Evolutionary conservation across 164 flowering plant genomes (phyloP).

Genomic region (Warburgia ugandensis): DNA sequence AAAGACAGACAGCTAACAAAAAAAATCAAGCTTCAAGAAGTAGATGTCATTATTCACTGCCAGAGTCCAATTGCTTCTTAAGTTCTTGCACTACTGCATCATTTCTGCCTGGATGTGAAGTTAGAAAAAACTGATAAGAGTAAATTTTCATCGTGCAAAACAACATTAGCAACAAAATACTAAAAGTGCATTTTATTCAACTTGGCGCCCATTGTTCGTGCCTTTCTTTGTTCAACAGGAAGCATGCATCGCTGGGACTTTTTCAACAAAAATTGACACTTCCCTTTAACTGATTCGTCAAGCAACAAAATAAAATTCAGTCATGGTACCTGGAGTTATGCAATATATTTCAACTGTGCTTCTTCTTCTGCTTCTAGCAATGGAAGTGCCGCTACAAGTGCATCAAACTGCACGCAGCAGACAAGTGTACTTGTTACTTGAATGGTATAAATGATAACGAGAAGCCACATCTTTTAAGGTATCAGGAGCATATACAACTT

Average conservation of each 20-base stretch:
- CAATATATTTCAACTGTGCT: conserved; percentile 75
- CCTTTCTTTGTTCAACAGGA: background rate
- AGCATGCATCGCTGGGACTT: background rate
- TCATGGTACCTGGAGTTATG: conserved; percentile 69
- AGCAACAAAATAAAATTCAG: background rate
- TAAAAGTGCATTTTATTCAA: background rate
- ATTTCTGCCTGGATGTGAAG: conserved; percentile 61
- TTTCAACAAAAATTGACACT: background rate
- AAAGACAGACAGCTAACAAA: too few species aligned
- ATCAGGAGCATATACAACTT: too few species aligned
- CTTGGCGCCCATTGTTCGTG: background rate
- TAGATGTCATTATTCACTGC: conserved; percentile 37
- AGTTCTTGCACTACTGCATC: conserved; percentile 84
- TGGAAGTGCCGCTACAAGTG: conserved; percentile 81
- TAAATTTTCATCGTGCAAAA: background rate
- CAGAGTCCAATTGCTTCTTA: conserved; percentile 79
- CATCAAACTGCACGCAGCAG: conserved; percentile 78
- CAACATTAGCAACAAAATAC: background rate
- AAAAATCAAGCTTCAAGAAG: background rate
- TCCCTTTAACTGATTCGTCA: background rate
- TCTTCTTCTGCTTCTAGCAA: conserved; percentile 88
- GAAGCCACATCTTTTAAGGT: too few species aligned
- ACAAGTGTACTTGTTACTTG: too few species aligned
- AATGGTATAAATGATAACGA: background rate
- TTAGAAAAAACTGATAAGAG: background rate